Base-by-base conservation (phyloP, 176 grass and related monocot species). In the Rhynchospora tenuis region DNA sequence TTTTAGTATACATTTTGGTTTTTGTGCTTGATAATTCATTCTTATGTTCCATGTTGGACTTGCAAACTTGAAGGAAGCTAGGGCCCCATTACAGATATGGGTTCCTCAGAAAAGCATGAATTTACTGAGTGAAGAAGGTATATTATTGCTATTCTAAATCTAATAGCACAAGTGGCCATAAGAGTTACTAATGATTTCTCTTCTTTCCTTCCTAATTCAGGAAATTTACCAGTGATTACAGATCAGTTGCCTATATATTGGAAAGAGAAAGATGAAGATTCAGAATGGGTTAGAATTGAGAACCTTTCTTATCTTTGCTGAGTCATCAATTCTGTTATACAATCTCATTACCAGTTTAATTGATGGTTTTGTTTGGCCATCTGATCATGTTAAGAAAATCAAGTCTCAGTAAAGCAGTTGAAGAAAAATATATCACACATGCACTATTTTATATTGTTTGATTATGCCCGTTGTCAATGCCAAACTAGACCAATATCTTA, bases 211-310 rank as follows among this genome's bases (percentile, higher is more conserved):
- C 44, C 24, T 77, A 45, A 88, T 82, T 54, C 85, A 93, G 96
- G 86, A 28, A 87, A 8, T n/a, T 89, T 86, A 55, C 85, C 80
- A 59, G 29, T 83, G 75, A 51, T 90, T 61, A 64, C 84, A 87
- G 86, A 95, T 76, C 96, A 93, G n/a, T 85, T 87, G 64, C 55
- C 61, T 76, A 93, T 99, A 84, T 95, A 89, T 86, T 95, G 93
- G 91, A 99, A 83, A 86, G 96, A 93, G 73, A 99, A 99, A 83
- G 88, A 99, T 82, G 91, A 94, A 86, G 96, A 99, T 86, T 91
- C 89, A 71, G 93, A 93, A 91, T 99, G 96, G 96, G 96, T 99
- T 79, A 83, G 92, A 56, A 86, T 7, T 26, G 10, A 60, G 17
- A 20, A 62, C 24, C 8, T 72, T 86, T 79, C 79, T 77, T 79